These are phyloP conservation scores for Metschnikowia arizonensis DNA, from an alignment of 805 yeast species.

Conservation along the genomic window DNA sequence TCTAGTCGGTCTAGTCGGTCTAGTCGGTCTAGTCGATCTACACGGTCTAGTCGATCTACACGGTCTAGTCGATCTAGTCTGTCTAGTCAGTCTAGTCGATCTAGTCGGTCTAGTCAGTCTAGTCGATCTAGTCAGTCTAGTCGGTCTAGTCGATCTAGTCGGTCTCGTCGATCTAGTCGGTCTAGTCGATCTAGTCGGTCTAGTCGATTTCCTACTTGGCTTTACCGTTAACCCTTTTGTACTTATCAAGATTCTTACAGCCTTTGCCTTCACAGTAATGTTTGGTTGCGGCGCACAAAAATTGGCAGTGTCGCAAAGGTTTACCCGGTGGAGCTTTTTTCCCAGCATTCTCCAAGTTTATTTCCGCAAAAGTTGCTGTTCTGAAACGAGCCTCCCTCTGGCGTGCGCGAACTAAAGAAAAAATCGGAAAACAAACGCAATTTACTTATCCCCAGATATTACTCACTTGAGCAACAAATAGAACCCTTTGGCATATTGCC, in stretches of 20 bases:
- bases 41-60: no score
- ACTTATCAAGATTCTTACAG: not conserved
- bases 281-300: constrained; percentile 1
- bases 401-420: constrained; percentile 8
- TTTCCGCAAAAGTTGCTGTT: constrained; percentile 5
- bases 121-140: no score
- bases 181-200: no score
- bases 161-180: no score
- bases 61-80: no score
- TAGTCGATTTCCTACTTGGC: no score
- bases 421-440: constrained; percentile 4
- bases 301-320: constrained; percentile 1
- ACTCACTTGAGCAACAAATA: constrained; percentile 2
- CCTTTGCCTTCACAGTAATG: not conserved
- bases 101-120: no score
- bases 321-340: constrained; percentile 1
- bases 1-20: no score
- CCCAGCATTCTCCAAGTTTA: not conserved
- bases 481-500: constrained; percentile 1
- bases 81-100: no score
- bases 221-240: no score
- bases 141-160: no score
- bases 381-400: constrained; percentile 6
- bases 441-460: not conserved
- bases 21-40: not conserved